Percentiles rank a stretch among this genome's conserved stretches.
These are phyloP conservation scores for Podaxis mareebaensis DNA, from an alignment of 768 basidiomycete genomes.

Conservation along the genomic window DNA sequence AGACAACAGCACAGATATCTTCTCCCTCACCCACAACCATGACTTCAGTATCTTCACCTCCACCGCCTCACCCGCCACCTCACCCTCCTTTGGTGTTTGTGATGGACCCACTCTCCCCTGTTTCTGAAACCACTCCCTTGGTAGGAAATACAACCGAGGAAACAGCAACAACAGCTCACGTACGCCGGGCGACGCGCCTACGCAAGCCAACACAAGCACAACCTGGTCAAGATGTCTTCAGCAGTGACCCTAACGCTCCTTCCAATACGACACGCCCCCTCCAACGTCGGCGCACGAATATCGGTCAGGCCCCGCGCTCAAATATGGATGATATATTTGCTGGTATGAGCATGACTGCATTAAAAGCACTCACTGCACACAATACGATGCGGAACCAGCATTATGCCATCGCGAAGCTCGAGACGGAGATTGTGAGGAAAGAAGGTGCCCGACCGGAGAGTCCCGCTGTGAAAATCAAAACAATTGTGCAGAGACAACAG, in stretches of 20 bases:
- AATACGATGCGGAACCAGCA: constrained; percentile 77
- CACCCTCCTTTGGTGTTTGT: constrained; percentile 10
- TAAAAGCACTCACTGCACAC: constrained; percentile 68
- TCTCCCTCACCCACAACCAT: neutral
- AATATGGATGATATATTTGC: constrained; percentile 46
- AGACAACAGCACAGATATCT: neutral
- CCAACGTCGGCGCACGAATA: constrained; percentile 42
- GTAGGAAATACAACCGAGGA: neutral
- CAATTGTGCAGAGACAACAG: constrained; percentile 63
- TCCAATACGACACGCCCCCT: constrained; percentile 25
- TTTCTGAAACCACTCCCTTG: constrained; percentile 3
- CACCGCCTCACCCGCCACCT: neutral
- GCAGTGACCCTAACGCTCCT: neutral
- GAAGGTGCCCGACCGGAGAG: constrained; percentile 75
- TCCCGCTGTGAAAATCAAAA: constrained; percentile 73
- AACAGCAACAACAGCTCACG: constrained; percentile 13
- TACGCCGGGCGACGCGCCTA: constrained; percentile 17
- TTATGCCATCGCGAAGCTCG: constrained; percentile 58
- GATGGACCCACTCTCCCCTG: constrained; percentile 14
- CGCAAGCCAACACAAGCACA: constrained; percentile 14
- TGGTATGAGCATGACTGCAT: constrained; percentile 67
- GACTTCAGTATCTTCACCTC: neutral
- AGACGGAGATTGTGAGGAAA: constrained; percentile 70
- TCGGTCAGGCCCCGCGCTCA: constrained; percentile 29
- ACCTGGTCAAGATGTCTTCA: neutral